Conservation (phyloP, 73 alveolate species). For the Paramecium sexaurelia region DNA sequence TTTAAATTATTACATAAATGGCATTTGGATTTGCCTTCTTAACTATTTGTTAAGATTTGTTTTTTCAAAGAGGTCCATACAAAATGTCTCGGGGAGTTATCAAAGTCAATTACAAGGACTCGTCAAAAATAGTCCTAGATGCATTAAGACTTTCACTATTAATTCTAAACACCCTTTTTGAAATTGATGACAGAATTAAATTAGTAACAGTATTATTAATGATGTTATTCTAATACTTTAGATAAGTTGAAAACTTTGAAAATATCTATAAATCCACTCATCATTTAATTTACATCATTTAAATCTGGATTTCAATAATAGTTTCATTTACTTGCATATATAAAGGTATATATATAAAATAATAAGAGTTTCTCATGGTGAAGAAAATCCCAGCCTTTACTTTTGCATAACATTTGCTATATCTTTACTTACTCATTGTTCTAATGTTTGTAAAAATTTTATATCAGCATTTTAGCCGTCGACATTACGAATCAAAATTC, state of each 20-base stretch:
- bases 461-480: not conserved
- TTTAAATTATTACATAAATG: not conserved
- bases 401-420: conserved; percentile 18
- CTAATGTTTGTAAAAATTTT: not conserved
- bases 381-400: not conserved
- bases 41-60: not conserved
- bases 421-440: not conserved
- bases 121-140: not conserved
- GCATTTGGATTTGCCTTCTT: not conserved
- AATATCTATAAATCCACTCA: conserved; percentile 27
- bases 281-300: not conserved
- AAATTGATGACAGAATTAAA: not conserved
- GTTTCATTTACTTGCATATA: not conserved
- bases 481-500: not conserved
- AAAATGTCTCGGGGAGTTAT: not conserved
- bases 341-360: not conserved
- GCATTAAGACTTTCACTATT: not conserved
- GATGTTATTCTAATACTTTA: not conserved
- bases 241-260: not conserved
- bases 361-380: conserved; percentile 16
- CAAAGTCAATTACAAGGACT: not conserved
- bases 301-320: not conserved
- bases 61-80: conserved; percentile 6
- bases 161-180: not conserved
- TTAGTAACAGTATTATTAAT: not conserved